Evolutionary conservation across 2,329 filamentous ascomycete genomes (phyloP).

Genomic region (Colletotrichum tropicale): DNA sequence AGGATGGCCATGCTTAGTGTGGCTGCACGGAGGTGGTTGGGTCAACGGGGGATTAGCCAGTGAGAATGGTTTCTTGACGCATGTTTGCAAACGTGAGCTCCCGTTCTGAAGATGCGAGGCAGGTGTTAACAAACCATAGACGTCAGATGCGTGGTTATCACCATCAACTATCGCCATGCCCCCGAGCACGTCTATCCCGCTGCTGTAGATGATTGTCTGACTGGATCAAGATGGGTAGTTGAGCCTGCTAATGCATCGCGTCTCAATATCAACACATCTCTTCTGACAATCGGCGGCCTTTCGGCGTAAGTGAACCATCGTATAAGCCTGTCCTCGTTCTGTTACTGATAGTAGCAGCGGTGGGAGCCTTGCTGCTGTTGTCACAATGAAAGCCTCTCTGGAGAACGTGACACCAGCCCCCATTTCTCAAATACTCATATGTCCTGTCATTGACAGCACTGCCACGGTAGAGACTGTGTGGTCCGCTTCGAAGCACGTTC

Average conservation of each 20-base stretch:
- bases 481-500: constrained; percentile 24
- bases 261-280: constrained; percentile 27
- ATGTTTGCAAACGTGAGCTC: constrained; percentile 27
- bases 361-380: constrained; percentile 20
- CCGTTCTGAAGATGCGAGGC: not conserved
- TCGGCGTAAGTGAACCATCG: constrained; percentile 25
- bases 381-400: constrained; percentile 21
- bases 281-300: constrained; percentile 33
- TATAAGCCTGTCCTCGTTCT: not conserved
- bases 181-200: constrained; percentile 39
- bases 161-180: constrained; percentile 37
- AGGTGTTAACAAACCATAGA: not conserved
- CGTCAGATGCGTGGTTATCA: constrained; percentile 31
- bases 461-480: constrained; percentile 27
- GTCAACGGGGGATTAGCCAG: constrained; percentile 37
- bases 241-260: constrained; percentile 19
- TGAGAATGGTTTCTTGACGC: constrained; percentile 36
- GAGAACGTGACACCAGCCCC: not conserved
- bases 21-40: constrained; percentile 46
- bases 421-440: constrained; percentile 24
- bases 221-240: constrained; percentile 33
- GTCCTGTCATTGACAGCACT: constrained; percentile 39
- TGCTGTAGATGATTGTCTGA: constrained; percentile 36
- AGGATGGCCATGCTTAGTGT: constrained; percentile 39
- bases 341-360: constrained; percentile 15